Conservation (phyloP, 2,329 filamentous ascomycete species). For the Alternaria infectoria region DNA sequence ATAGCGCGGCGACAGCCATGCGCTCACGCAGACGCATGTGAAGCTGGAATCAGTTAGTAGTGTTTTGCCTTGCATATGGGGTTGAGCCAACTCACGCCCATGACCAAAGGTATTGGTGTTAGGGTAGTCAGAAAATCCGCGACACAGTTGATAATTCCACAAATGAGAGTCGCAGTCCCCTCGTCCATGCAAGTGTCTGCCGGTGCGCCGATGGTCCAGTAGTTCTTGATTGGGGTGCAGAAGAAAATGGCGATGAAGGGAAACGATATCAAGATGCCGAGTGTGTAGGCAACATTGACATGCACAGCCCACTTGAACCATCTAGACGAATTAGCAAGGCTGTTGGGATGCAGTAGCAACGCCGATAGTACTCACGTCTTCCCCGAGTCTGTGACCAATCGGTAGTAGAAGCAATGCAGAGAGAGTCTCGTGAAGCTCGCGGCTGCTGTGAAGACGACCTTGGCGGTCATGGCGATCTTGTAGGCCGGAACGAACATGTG, state of each 20-base stretch:
- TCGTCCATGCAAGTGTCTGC: slow-evolving; percentile 49
- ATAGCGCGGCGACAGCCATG: slow-evolving; percentile 47
- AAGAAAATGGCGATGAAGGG: slow-evolving; percentile 46
- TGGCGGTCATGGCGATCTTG: slow-evolving; percentile 52
- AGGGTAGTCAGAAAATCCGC: slow-evolving; percentile 52
- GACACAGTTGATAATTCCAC: slow-evolving; percentile 53
- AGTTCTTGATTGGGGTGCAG: slow-evolving; percentile 52
- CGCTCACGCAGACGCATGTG: slow-evolving; percentile 52
- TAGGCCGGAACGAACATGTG: slow-evolving; percentile 22
- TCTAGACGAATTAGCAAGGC: background rate
- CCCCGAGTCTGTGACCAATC: slow-evolving; percentile 52
- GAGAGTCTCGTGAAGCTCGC: slow-evolving; percentile 54
- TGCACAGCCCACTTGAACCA: slow-evolving; percentile 52
- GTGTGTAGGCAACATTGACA: slow-evolving; percentile 44
- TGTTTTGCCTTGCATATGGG: background rate
- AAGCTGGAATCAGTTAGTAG: slow-evolving; percentile 24
- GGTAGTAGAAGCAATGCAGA: slow-evolving; percentile 55
- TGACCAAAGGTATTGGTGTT: slow-evolving; percentile 53
- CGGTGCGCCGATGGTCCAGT: slow-evolving; percentile 50
- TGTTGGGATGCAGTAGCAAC: rapidly evolving
- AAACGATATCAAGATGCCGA: slow-evolving; percentile 49
- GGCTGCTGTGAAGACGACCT: slow-evolving; percentile 51
- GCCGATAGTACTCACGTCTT: background rate
- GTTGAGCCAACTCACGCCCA: slow-evolving; percentile 27
- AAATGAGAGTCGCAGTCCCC: slow-evolving; percentile 46